A percentile compares a stretch with the other conserved stretches of the same genome.
These are phyloP conservation scores for Botrytis elliptica DNA, from an alignment of 2,329 filamentous ascomycete species.

Conservation along the genomic window DNA sequence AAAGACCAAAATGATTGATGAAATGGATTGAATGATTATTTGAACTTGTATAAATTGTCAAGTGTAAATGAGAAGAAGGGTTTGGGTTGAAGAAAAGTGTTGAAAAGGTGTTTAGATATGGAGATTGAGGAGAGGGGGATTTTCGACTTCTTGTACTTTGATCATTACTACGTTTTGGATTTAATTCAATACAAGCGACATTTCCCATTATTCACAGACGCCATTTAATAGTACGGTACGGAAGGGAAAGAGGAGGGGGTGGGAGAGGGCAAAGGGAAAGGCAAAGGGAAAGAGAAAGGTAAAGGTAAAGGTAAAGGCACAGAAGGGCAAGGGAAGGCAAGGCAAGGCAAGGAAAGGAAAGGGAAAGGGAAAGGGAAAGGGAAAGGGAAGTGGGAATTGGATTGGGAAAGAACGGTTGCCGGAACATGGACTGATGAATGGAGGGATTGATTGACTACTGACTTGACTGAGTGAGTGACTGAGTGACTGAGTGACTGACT, in stretches of 20 bases:
- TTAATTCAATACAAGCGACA: slow-evolving; percentile 16
- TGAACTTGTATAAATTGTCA: not conserved
- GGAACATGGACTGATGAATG: not conserved
- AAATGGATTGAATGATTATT: slow-evolving; percentile 33
- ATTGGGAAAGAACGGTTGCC: slow-evolving; percentile 23
- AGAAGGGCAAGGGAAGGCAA: not conserved
- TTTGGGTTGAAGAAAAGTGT: not conserved
- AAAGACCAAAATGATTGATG: slow-evolving; percentile 29
- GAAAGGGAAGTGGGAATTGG: not conserved
- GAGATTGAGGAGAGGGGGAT: not conserved
- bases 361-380: not conserved
- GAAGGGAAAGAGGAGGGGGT: not conserved
- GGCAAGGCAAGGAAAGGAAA: not conserved
- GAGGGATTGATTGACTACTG: not conserved
- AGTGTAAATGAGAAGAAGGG: slow-evolving; percentile 22
- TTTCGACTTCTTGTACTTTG: slow-evolving; percentile 17
- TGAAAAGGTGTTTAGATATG: not conserved
- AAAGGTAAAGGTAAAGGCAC: not conserved
- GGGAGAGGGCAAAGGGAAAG: not conserved
- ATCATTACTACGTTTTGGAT: slow-evolving; percentile 16
- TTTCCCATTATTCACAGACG: not conserved
- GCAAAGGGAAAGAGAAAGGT: not conserved
- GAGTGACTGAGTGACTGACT: not conserved
- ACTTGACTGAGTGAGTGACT: not conserved
- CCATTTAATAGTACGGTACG: not conserved